Evolutionary conservation across 768 basidiomycete species (phyloP), one percentile per base, ranked within the genome.

Genomic region (Exsudoporus frostii): DNA sequence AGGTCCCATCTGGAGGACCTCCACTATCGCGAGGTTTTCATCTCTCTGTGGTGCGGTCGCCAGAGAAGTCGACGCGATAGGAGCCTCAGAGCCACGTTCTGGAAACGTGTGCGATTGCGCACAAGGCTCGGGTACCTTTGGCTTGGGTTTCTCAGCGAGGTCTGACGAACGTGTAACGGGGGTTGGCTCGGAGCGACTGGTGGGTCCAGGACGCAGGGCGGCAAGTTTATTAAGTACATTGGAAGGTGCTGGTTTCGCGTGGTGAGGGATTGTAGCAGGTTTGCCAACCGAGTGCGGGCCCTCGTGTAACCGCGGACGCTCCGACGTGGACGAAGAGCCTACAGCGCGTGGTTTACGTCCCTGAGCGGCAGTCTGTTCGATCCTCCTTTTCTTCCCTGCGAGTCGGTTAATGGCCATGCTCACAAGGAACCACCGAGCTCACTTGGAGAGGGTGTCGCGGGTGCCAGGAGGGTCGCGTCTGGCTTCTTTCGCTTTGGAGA

Each of bases 1-100:
- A 8, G 95, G 92, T 0, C 95, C 95, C 42, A 84, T 76, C 57
- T 82, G 71, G 14, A 99, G 76, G 27, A 87, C 82, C 58, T 97
- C 89, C 7, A 95, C 69, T 17, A 98, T 69, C 0, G 82, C 80
- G 39, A 93, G 77, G 36, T 74, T 67, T 20, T 88, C 86, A 57
- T 90, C 88, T 33, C 80, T 68, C 46, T 60, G 56, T 19, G 62
- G 54, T 9, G 39, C 52, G n/a, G 17, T 24, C 14, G 19, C 48
- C 15, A 30, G 38, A 15, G 44, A 52, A 8, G 58, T 54, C 3
- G 59, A 48, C n/a, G 49, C 22, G 27, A 46, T 24, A 17, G 48
- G 41, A 20, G 42, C 7, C 20, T 50, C 56, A 2, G 46, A 33
- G 24, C 44, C 54, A 53, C 44, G 41, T 55, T 58, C 58, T 36